These are phyloP conservation scores for Kodamaea leandrae DNA, from an alignment of 805 yeast genomes.

Conservation along the genomic window DNA sequence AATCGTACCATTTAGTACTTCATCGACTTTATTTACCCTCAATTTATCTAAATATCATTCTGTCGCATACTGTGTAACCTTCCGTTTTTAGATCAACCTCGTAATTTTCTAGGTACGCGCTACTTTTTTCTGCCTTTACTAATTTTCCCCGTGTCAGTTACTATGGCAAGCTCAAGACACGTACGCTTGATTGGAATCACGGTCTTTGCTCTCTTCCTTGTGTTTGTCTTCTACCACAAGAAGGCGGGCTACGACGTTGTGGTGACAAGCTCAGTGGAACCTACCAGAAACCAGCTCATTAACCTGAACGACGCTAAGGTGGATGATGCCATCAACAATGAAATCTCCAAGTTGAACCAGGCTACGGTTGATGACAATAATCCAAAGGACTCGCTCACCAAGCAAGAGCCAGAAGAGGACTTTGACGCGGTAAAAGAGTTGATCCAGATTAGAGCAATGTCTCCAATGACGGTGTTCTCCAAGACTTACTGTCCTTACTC, in stretches of 20 bases:
- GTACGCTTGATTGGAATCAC: constrained; percentile 8
- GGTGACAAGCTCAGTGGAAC: neutral
- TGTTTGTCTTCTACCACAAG: constrained; percentile 3
- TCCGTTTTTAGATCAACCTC: no score
- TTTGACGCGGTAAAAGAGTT: constrained; percentile 44
- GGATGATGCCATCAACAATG: constrained; percentile 41
- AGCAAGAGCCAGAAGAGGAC: constrained; percentile 10
- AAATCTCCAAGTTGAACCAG: constrained; percentile 24
- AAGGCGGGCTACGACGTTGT: constrained; percentile 1
- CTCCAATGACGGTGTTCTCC: constrained; percentile 66
- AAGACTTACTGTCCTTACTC: constrained; percentile 72
- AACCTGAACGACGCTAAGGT: constrained; percentile 33
- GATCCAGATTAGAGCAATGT: constrained; percentile 50
- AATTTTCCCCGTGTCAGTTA: no score
- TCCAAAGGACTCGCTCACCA: constrained; percentile 12
- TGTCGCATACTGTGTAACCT: no score
- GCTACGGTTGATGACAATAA: constrained; percentile 6
- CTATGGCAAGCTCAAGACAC: constrained; percentile 9
- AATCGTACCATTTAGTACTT: no score
- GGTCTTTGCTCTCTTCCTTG: constrained; percentile 5
- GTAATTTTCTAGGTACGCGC: no score
- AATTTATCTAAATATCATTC: no score
- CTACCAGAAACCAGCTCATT: constrained; percentile 16
- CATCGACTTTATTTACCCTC: no score
- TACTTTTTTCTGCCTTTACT: neutral